Conservation (phyloP, 2,329 filamentous ascomycete genomes). For the Corynespora cassiicola region DNA sequence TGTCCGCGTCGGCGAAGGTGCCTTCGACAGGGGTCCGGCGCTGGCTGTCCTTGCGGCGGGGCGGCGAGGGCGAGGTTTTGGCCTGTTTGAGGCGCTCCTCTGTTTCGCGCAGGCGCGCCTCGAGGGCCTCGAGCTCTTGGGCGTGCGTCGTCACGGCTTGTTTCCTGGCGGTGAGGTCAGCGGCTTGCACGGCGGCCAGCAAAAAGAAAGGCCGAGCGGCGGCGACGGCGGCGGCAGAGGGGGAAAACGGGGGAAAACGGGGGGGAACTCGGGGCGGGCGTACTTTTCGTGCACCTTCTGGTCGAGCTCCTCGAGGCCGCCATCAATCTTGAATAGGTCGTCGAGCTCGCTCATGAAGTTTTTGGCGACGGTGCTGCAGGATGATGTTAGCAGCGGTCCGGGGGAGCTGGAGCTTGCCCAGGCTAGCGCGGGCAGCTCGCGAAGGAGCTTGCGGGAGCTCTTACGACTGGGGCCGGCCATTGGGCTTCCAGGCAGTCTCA, state of each 20-base stretch:
- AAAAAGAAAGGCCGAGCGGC: conserved; percentile 2
- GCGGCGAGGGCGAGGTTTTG: conserved; percentile 36
- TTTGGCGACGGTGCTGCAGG: conserved; percentile 78
- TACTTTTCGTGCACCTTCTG: conserved; percentile 84
- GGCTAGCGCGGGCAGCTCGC: conserved; percentile 27
- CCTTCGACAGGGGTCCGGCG: conserved; percentile 29
- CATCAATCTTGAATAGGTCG: conserved; percentile 88
- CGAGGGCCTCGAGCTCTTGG: conserved; percentile 83
- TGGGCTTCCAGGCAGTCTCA: conserved; percentile 82
- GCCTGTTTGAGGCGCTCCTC: conserved; percentile 71
- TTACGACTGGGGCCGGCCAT: conserved; percentile 82
- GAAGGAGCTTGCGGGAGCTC: too few species aligned
- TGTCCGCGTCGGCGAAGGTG: conserved; percentile 34
- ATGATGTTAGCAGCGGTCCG: conserved; percentile 27
- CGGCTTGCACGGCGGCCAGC: conserved; percentile 18
- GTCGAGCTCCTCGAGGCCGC: conserved; percentile 75
- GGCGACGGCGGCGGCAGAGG: conserved; percentile 2
- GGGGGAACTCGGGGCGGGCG: conserved; percentile 36
- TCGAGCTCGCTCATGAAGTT: conserved; percentile 87
- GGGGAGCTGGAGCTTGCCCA: conserved; percentile 14
- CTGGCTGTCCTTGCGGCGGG: conserved; percentile 37
- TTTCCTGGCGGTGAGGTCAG: conserved; percentile 64
- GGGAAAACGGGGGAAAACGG: conserved; percentile 1
- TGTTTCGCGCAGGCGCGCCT: conserved; percentile 82
- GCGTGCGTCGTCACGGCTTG: conserved; percentile 76